phyloP scores from a whole-genome alignment of 2,329 filamentous ascomycete genomes.

The Didymella pomorum region DNA sequence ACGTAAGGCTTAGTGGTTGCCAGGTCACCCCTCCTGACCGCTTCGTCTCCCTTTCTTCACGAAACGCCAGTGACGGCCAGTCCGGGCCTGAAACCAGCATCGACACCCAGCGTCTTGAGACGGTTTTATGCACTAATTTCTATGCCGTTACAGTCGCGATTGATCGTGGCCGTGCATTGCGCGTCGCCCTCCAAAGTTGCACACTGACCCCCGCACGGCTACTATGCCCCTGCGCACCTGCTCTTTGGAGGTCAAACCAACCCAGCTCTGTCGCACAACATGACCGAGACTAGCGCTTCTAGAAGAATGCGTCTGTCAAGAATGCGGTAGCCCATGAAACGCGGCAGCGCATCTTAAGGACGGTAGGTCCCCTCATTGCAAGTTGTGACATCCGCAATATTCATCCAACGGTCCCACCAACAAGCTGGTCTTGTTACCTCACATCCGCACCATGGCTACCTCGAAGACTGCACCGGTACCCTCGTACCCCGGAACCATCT shows the following conservation, averaged over 20 bases:
- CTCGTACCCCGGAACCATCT: slow-evolving; percentile 14
- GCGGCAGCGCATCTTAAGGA: slow-evolving; percentile 15
- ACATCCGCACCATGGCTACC: slow-evolving; percentile 5
- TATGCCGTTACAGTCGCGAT: slow-evolving; percentile 12
- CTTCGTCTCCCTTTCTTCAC: slow-evolving; percentile 10
- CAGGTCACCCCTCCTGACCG: slow-evolving; percentile 17
- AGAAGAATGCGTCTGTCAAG: slow-evolving; percentile 6
- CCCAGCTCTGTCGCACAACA: slow-evolving; percentile 19
- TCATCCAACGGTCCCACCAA: slow-evolving; percentile 2
- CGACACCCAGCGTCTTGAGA: slow-evolving; percentile 13
- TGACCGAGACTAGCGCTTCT: slow-evolving; percentile 11
- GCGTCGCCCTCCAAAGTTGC: background rate
- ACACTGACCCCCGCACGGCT: slow-evolving; percentile 9
- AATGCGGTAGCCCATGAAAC: slow-evolving; percentile 16
- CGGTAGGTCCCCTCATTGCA: slow-evolving; percentile 10
- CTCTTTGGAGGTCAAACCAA: slow-evolving; percentile 8
- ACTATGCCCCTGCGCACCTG: slow-evolving; percentile 12
- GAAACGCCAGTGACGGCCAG: slow-evolving; percentile 14
- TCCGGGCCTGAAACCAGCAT: slow-evolving; percentile 14
- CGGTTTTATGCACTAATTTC: slow-evolving; percentile 18
- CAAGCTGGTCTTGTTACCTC: slow-evolving; percentile 12
- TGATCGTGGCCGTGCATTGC: slow-evolving; percentile 14
- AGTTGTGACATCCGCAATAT: slow-evolving; percentile 12
- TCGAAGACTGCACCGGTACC: slow-evolving; percentile 12
- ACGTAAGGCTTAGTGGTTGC: slow-evolving; percentile 11